A percentile compares a stretch with the other conserved stretches of the same genome.
Evolutionary conservation across 176 grass and related monocot genomes (phyloP).

Genomic region (Carex parvula): DNA sequence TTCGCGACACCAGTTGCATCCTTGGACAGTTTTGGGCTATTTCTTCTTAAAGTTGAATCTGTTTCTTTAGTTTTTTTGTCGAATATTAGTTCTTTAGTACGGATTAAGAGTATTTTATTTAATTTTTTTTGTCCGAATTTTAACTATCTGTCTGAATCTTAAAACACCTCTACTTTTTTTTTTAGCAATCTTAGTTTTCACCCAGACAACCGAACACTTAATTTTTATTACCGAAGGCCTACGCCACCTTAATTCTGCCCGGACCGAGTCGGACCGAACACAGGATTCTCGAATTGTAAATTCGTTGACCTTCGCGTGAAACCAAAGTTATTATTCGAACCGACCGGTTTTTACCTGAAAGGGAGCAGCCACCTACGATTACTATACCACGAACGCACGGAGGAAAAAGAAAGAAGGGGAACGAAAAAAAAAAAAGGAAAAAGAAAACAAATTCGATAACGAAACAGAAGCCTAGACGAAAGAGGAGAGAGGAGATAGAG

Average conservation of each 20-base stretch:
- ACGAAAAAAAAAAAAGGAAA: not conserved
- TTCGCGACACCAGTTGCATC: not conserved
- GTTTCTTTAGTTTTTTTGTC: no score
- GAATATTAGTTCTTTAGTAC: no score
- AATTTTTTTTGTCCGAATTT: no score
- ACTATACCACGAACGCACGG: not conserved
- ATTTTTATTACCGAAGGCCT: no score
- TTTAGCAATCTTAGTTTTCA: no score
- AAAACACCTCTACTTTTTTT: no score
- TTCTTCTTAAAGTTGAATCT: no score
- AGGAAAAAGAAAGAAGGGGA: not conserved
- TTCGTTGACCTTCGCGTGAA: not conserved
- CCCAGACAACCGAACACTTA: no score
- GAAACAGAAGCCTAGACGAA: not conserved
- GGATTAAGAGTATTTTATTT: no score
- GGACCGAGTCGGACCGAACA: constrained; percentile 28
- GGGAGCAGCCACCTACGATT: not conserved
- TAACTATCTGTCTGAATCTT: no score
- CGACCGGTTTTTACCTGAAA: constrained; percentile 7
- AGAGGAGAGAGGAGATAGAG: constrained; percentile 7
- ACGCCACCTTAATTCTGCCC: constrained; percentile 19
- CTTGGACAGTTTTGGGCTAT: not conserved
- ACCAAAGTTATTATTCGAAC: not conserved
- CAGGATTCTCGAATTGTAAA: constrained; percentile 31
- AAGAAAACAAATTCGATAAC: constrained; percentile 13